Evolutionary conservation across 768 basidiomycete species (phyloP).

Genomic region (Phanerochaete sordida): DNA sequence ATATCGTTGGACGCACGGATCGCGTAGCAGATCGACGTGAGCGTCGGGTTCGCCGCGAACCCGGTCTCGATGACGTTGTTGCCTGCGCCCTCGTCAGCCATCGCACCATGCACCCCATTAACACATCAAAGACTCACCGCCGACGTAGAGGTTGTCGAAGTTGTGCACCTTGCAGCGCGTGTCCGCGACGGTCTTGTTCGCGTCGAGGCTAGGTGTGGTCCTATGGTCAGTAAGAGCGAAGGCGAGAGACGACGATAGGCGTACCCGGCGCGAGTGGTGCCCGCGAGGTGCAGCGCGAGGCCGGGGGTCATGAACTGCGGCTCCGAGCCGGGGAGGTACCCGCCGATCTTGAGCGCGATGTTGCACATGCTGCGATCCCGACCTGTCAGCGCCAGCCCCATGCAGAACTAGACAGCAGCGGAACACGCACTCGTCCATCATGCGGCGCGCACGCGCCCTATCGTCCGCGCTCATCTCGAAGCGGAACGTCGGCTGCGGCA

Average conservation of each 20-base stretch:
- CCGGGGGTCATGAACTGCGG: slow-evolving; percentile 31
- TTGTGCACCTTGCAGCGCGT: slow-evolving; percentile 19
- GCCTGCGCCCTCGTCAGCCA: neutral
- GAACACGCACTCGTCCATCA: slow-evolving; percentile 19
- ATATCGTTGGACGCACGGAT: slow-evolving; percentile 3
- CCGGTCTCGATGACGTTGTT: slow-evolving; percentile 11
- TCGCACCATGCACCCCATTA: too few relatives aligned
- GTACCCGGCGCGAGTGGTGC: slow-evolving; percentile 9
- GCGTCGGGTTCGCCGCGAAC: slow-evolving; percentile 10
- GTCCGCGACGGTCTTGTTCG: slow-evolving; percentile 24
- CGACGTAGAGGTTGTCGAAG: slow-evolving; percentile 31
- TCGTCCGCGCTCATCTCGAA: slow-evolving; percentile 13
- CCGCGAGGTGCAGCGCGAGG: slow-evolving; percentile 19
- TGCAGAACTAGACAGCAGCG: neutral
- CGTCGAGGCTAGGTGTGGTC: slow-evolving; percentile 11
- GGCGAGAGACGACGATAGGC: neutral
- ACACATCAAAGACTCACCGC: slow-evolving; percentile 12
- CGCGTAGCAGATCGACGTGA: slow-evolving; percentile 11
- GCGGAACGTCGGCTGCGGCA: slow-evolving; percentile 33
- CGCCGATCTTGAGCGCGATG: slow-evolving; percentile 29
- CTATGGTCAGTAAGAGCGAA: too few relatives aligned
- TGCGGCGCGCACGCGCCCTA: slow-evolving; percentile 16
- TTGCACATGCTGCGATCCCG: slow-evolving; percentile 20
- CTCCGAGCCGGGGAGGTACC: slow-evolving; percentile 29
- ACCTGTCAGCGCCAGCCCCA: neutral